Evolutionary conservation across 441 rosid genomes (phyloP), one percentile per base, ranked within the genome.

Genomic region (Euphorbia corollata): DNA sequence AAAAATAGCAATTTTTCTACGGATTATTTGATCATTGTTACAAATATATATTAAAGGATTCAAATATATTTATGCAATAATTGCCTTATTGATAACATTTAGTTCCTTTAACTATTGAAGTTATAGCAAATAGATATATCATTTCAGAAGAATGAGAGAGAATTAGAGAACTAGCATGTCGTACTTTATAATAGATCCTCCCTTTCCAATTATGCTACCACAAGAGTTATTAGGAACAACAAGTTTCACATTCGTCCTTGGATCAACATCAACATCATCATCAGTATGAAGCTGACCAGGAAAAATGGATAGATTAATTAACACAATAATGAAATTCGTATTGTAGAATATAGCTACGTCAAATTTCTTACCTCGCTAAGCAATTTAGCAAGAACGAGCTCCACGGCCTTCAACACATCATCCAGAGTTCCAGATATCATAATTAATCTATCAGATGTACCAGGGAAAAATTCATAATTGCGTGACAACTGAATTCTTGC

Each of bases 171-270:
- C 71, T 61, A 81, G 18, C n/a, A 43, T 36, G 4, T 59, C 91
- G 69, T 86, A 94, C 99, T 91, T 94, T 82, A 94, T 94, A 36
- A 87, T 91, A 75, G 92, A 83, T 43, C 99, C 98, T 81, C 96
- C 99, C 82, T 90, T 94, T 74, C 99, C 99, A 76, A 94, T 94
- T 71, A 94, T 94, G 81, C 99, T 85, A 69, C 99, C 99, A 73
- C 99, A 94, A 55, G 91, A 90, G 79, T 87, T 84, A 81, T 94
- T 91, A 54, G 99, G 97, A 80, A 91, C 99, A 67, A 91, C 79
- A 57, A 94, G 75, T 80, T 92, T 91, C 81, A 94, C 83, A 83
- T 86, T 91, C 68, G 85, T 80, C 77, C 87, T 88, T 73, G 90
- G 94, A 77, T 87, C 96, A 80, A 63, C 83, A 61, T 90, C 94